Percentiles rank a stretch among this genome's conserved stretches.
Evolutionary conservation across 2,329 filamentous ascomycete genomes (phyloP).

Genomic region (Fusarium nanum): DNA sequence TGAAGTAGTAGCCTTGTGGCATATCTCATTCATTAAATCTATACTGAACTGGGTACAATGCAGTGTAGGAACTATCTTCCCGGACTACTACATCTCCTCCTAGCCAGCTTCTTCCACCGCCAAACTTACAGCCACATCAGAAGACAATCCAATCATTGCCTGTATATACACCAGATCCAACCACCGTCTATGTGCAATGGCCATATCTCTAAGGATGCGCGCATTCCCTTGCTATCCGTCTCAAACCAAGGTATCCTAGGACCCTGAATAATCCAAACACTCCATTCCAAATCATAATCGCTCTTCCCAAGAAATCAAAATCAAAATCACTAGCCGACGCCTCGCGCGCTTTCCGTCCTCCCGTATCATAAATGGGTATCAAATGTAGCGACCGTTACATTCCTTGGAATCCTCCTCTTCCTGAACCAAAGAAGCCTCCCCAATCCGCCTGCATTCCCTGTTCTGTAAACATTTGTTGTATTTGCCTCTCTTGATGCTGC

Average conservation of each 20-base stretch:
- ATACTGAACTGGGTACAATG: constrained; percentile 18
- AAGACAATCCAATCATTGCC: constrained; percentile 17
- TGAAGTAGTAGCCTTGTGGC: constrained; percentile 3
- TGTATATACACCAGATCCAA: constrained; percentile 26
- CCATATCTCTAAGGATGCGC: constrained; percentile 37
- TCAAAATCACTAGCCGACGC: constrained; percentile 42
- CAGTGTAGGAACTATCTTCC: constrained; percentile 9
- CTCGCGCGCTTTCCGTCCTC: constrained; percentile 44
- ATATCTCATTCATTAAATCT: constrained; percentile 33
- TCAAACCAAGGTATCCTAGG: constrained; percentile 19
- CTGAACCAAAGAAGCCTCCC: constrained; percentile 60
- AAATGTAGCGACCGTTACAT: constrained; percentile 54
- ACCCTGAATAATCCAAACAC: constrained; percentile 20
- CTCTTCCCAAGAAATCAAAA: constrained; percentile 39
- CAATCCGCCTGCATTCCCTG: constrained; percentile 60
- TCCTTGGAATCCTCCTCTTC: constrained; percentile 57
- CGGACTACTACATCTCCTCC: constrained; percentile 15
- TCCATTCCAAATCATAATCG: constrained; percentile 41
- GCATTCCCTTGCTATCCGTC: constrained; percentile 22
- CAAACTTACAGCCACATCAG: neutral
- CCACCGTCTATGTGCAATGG: constrained; percentile 34
- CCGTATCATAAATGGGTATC: constrained; percentile 55
- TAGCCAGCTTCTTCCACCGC: constrained; percentile 3
- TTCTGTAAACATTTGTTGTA: constrained; percentile 64
- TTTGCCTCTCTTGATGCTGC: constrained; percentile 55